Percentiles rank a stretch among this genome's conserved stretches.
phyloP scores from a whole-genome alignment of 164 flowering plant species.

The Berberis thunbergii region DNA sequence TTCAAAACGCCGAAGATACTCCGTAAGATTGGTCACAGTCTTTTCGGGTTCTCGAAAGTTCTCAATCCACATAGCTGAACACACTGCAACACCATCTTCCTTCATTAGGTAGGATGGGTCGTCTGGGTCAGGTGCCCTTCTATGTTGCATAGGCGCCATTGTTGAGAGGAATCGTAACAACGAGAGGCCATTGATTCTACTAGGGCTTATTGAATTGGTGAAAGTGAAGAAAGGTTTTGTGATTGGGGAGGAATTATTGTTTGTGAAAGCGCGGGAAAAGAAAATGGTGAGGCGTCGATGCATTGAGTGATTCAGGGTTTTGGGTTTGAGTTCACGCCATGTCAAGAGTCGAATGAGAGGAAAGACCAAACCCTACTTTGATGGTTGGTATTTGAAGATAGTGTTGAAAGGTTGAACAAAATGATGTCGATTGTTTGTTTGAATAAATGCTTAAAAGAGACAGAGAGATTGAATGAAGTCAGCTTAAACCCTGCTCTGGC shows the following conservation, averaged over 20 bases:
- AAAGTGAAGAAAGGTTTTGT: slow-evolving; percentile 6
- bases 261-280: neutral
- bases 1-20: slow-evolving; percentile 61
- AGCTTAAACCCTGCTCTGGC: too few species aligned
- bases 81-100: slow-evolving; percentile 74
- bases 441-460: too few species aligned
- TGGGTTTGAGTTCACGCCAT: neutral
- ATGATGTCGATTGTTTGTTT: too few species aligned
- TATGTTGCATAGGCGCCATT: slow-evolving; percentile 11
- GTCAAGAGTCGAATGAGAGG: neutral
- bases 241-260: slow-evolving; percentile 3
- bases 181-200: slow-evolving; percentile 14
- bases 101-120: slow-evolving; percentile 69
- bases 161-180: slow-evolving; percentile 22
- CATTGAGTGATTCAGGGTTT: neutral
- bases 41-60: slow-evolving; percentile 61
- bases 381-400: neutral
- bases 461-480: too few species aligned
- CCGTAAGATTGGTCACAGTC: slow-evolving; percentile 46
- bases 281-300: slow-evolving; percentile 3
- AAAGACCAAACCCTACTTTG: neutral
- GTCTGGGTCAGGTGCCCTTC: slow-evolving; percentile 42
- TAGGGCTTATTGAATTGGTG: slow-evolving; percentile 6
- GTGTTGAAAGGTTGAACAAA: too few species aligned
- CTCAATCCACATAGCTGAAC: slow-evolving; percentile 77